phyloP scores from a whole-genome alignment of 208 protist species.

The Spironucleus salmonicida region DNA sequence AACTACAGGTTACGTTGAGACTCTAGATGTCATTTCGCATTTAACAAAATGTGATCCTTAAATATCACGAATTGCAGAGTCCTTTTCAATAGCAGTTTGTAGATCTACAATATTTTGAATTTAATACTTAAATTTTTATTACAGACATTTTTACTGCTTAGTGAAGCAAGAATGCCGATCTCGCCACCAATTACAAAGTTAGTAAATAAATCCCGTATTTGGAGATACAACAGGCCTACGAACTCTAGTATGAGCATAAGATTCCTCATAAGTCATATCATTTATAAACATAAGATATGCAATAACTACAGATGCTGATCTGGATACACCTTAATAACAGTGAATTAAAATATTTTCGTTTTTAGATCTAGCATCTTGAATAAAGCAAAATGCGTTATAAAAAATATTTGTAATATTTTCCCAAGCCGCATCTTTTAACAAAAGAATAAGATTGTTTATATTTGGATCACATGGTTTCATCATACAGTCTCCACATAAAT shows the following conservation, averaged over 20 bases:
- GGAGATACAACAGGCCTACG: neutral
- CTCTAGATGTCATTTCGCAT: too few relatives aligned
- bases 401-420: neutral
- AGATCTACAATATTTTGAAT: too few relatives aligned
- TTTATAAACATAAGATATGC: neutral
- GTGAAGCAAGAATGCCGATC: neutral
- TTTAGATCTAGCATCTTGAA: neutral
- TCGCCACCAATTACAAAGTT: neutral
- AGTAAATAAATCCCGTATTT: constrained; percentile 15
- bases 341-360: neutral
- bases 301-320: constrained; percentile 20
- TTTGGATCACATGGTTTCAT: neutral
- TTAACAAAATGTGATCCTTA: too few relatives aligned
- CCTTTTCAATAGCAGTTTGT: too few relatives aligned
- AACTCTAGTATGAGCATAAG: neutral
- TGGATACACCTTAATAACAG: constrained; percentile 16
- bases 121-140: too few relatives aligned
- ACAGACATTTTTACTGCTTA: too few relatives aligned
- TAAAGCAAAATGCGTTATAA: neutral
- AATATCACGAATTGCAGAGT: too few relatives aligned
- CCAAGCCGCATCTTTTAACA: neutral
- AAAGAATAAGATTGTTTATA: neutral
- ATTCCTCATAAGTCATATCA: neutral
- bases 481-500: neutral
- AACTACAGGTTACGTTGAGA: too few relatives aligned